A percentile compares a stretch with the other conserved stretches of the same genome.
Conservation (phyloP, 495 filamentous ascomycete species). For the Penicillium malachiteum region DNA sequence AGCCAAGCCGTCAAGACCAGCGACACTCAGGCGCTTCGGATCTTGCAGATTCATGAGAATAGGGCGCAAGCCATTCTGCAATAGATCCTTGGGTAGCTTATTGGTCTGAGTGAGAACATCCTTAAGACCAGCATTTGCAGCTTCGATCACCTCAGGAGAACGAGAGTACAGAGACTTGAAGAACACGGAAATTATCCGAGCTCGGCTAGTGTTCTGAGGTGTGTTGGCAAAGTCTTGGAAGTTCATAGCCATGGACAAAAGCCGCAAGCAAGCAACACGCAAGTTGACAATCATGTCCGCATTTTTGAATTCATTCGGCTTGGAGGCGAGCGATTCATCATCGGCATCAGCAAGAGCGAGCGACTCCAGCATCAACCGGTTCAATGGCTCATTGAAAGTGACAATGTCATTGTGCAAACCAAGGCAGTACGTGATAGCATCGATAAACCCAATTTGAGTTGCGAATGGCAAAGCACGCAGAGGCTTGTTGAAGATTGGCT, state of each 20-base stretch:
- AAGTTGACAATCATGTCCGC: constrained; percentile 87
- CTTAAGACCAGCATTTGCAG: constrained; percentile 83
- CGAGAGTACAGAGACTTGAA: constrained; percentile 96
- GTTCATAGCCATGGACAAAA: constrained; percentile 87
- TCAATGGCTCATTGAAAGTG: constrained; percentile 85
- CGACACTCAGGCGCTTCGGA: constrained; percentile 82
- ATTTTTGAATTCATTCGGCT: constrained; percentile 84
- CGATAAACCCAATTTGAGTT: constrained; percentile 95
- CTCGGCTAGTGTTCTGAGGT: constrained; percentile 68
- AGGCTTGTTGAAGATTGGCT: constrained; percentile 91
- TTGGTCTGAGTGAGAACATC: constrained; percentile 82
- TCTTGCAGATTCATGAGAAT: constrained; percentile 96
- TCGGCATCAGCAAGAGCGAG: constrained; percentile 89
- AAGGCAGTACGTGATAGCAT: constrained; percentile 92
- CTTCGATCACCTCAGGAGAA: constrained; percentile 86
- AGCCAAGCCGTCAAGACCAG: constrained; percentile 87
- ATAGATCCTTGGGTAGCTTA: constrained; percentile 90
- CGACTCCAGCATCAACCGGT: constrained; percentile 86
- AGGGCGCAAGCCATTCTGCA: constrained; percentile 90
- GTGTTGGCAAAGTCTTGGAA: constrained; percentile 82
- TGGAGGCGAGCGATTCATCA: constrained; percentile 81
- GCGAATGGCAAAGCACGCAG: constrained; percentile 86
- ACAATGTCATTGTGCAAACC: constrained; percentile 81
- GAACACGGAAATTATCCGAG: constrained; percentile 88
- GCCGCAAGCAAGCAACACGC: constrained; percentile 89